These are phyloP conservation scores for Vigna angularis DNA, from an alignment of 306 rosid genomes.

Conservation along the genomic window DNA sequence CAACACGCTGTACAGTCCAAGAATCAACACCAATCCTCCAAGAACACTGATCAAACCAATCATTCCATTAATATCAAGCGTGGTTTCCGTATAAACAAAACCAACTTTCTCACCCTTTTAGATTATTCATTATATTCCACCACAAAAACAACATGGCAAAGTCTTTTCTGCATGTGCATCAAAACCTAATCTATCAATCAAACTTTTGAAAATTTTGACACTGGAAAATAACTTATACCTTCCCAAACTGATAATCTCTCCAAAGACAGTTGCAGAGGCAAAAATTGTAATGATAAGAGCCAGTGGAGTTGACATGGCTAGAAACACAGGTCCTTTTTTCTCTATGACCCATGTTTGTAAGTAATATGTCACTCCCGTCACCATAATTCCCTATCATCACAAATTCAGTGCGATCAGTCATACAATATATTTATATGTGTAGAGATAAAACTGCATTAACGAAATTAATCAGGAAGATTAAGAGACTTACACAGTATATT, in stretches of 20 bases:
- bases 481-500: conserved; percentile 66
- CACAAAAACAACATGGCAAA: not conserved
- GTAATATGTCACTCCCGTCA: conserved; percentile 68
- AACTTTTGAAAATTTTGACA: not conserved
- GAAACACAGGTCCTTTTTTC: conserved; percentile 79
- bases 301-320: conserved; percentile 77
- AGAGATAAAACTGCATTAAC: not conserved
- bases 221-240: conserved; percentile 51
- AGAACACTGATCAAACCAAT: conserved; percentile 51
- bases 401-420: not conserved
- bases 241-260: conserved; percentile 66
- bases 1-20: conserved; percentile 73
- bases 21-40: conserved; percentile 62
- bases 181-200: not conserved
- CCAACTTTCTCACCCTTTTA: not conserved
- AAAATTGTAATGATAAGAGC: conserved; percentile 64
- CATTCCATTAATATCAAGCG: not conserved
- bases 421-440: not conserved
- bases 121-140: not conserved
- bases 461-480: not conserved
- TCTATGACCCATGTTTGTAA: conserved; percentile 78
- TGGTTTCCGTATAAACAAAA: not conserved
- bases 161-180: not conserved
- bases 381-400: conserved; percentile 66
- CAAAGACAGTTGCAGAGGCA: conserved; percentile 59